Conservation (phyloP, 306 rosid genomes). For the Vigna angularis region DNA sequence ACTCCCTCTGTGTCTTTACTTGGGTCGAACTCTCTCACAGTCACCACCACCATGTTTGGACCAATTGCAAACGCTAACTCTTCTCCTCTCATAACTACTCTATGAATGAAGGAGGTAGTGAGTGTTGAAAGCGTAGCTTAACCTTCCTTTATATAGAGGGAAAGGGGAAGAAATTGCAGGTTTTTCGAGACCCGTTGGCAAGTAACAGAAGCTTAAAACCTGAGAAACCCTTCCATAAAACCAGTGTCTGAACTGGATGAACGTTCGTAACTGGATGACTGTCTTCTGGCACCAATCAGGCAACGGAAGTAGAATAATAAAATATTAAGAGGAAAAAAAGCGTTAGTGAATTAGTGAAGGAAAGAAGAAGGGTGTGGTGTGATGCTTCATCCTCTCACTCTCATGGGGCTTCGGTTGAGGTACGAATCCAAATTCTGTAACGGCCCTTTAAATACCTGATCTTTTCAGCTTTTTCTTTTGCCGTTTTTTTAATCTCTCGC, state of each 20-base stretch:
- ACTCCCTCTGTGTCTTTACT: conserved; percentile 60
- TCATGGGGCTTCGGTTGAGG: background rate
- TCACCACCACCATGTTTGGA: conserved; percentile 22
- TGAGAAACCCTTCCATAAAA: background rate
- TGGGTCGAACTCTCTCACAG: conserved; percentile 74
- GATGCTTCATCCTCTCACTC: conserved; percentile 44
- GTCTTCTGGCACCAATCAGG: background rate
- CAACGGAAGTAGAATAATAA: background rate
- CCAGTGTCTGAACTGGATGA: background rate
- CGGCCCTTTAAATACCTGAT: conserved; percentile 54
- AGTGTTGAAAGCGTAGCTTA: no score
- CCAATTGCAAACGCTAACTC: background rate
- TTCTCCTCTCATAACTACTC: background rate
- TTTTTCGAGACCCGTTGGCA: conserved; percentile 43
- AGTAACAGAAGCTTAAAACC: conserved; percentile 12
- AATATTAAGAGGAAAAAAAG: background rate
- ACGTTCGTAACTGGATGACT: conserved; percentile 19
- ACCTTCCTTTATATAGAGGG: conserved; percentile 34
- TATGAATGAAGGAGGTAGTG: no score
- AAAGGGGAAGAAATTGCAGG: conserved; percentile 35
- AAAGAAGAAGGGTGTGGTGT: background rate
- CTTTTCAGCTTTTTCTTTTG: conserved; percentile 38
- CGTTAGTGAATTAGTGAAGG: background rate
- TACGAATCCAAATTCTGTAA: conserved; percentile 43
- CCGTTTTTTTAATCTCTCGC: background rate